These are phyloP conservation scores for Coemansia sp. DNA, from an alignment of 192 early-diverging fungal species.

Conservation along the genomic window DNA sequence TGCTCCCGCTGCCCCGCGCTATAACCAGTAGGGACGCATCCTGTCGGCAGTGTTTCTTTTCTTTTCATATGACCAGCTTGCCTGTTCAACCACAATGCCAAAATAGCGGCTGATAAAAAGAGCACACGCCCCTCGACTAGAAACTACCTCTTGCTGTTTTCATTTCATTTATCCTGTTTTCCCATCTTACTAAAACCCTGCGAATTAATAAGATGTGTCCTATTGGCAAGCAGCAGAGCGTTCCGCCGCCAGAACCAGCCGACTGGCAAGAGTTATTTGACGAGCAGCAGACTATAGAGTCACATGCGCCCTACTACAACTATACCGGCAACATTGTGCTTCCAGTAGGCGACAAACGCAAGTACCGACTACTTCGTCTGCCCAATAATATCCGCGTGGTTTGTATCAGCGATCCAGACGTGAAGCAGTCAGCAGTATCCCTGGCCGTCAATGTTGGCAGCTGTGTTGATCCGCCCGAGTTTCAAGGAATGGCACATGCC, in stretches of 20 bases:
- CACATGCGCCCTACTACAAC: background rate
- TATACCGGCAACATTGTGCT: slow-evolving; percentile 9
- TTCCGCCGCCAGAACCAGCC: background rate
- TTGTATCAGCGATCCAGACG: slow-evolving; percentile 59
- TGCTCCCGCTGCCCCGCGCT: no score
- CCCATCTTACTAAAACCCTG: background rate
- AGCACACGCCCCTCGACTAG: no score
- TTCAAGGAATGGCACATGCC: slow-evolving; percentile 69
- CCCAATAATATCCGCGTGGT: slow-evolving; percentile 60
- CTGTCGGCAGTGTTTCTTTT: no score
- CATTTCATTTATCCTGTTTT: background rate
- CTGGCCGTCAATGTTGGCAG: slow-evolving; percentile 64
- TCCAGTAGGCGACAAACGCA: background rate
- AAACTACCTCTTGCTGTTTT: no score
- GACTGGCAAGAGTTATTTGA: background rate
- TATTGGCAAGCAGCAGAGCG: background rate
- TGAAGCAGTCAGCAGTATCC: slow-evolving; percentile 58
- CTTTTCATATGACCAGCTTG: no score
- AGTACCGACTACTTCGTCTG: slow-evolving; percentile 59
- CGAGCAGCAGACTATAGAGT: background rate
- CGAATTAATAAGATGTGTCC: background rate
- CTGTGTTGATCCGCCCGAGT: slow-evolving; percentile 59
- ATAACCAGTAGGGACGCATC: no score
- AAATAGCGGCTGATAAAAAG: no score
- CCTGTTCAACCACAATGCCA: no score